Base-by-base conservation (phyloP, 1,284 basidiomycete genomes). In the Sporisorium exsertum region DNA sequence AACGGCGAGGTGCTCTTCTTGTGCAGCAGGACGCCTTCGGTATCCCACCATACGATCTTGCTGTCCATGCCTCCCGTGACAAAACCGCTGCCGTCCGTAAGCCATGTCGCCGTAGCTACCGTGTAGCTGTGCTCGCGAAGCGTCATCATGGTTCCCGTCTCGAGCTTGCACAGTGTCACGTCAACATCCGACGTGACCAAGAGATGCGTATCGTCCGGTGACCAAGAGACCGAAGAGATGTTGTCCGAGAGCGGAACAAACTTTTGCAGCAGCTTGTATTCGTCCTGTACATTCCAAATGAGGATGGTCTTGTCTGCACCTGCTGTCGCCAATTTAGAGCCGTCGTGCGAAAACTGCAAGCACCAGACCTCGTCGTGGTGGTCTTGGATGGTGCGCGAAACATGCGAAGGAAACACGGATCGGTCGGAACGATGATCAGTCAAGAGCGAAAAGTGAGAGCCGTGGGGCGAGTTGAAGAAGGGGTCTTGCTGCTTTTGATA, bases 341-440 rank as follows among this genome's bases (percentile, higher is more conserved):
- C 96, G 83, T 92, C 91, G 80, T 94, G 93, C 85, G 94, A 97
- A 93, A 95, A 99, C 83, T 92, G 92, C 69, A 98, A 87, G 81
- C 93, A 91, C 95, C 96, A 99, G 15, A 99, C 94, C 85, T 99
- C 94, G 83, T 97, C 94, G 15, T 88, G 89, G 86, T 99, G 96
- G 33, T 92, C 93, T 45, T 91, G 89, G 52, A 98, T 87, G 45
- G 95, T 91, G 20, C 53, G 64, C n/a, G 65, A 69, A 0, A 75
- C 72, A 26, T 92, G 91, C 2, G 94, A 94, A 13, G 96, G 96
- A 87, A 99, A 98, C 43, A 90, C 89, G 10, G 77, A 75, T 81
- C 91, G 90, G 72, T 91, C 90, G 86, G 94, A 95, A 49, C 88
- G 87, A 85, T 97, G 94, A 85, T 99, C 94, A 55, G 89, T 89